A percentile compares a stretch with the other conserved stretches of the same genome.
Evolutionary conservation across 225 moss, liverwort and hornwort genomes (phyloP).

Genomic region (Pseudisothecium myosuroides): DNA sequence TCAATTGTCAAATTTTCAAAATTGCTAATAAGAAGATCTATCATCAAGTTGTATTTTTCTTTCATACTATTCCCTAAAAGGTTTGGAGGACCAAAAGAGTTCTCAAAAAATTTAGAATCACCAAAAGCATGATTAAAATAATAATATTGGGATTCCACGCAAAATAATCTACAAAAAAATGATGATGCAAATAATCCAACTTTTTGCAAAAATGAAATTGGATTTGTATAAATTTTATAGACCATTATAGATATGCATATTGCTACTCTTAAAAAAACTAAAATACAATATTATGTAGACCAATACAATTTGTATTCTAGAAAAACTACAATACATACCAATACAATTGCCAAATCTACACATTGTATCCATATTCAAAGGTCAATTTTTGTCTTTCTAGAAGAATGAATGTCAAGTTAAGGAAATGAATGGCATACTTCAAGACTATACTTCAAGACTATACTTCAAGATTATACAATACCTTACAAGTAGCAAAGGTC

Average conservation of each 20-base stretch:
- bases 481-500: neutral
- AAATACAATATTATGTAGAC: neutral
- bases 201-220: neutral
- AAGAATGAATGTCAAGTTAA: neutral
- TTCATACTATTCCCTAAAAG: neutral
- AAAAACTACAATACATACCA: neutral
- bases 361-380: neutral
- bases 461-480: neutral
- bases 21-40: fast-evolving
- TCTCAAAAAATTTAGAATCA: neutral
- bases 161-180: neutral
- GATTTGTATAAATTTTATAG: neutral
- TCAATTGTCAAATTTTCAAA: neutral
- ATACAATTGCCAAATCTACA: neutral
- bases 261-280: neutral
- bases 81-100: fast-evolving
- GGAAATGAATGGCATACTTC: neutral
- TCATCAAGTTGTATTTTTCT: neutral
- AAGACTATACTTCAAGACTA: neutral
- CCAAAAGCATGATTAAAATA: neutral
- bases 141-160: fast-evolving
- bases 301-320: neutral
- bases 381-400: too few species aligned
- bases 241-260: neutral
- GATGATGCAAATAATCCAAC: neutral